Percentiles rank a stretch among this genome's conserved stretches.
These are phyloP conservation scores for Paramecium pentaurelia DNA, from an alignment of 73 alveolate genomes.

Conservation along the genomic window DNA sequence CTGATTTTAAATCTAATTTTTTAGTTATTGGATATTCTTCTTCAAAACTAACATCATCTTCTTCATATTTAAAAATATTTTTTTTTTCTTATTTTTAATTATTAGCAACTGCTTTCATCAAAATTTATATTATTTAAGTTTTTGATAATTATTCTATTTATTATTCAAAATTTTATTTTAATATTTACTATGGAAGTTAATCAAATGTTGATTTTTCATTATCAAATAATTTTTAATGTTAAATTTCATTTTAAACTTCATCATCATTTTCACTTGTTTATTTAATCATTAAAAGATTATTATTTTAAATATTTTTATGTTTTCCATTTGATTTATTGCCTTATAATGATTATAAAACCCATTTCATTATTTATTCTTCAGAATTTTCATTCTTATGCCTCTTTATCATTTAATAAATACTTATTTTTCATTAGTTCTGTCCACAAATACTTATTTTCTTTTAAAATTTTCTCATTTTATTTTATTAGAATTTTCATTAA, in stretches of 20 bases:
- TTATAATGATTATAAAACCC: not conserved
- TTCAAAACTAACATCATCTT: conserved; percentile 16
- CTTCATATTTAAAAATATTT: not conserved
- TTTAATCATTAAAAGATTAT: not conserved
- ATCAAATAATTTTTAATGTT: not conserved
- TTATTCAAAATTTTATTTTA: not conserved
- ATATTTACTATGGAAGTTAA: not conserved
- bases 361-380: not conserved
- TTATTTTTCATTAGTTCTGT: conserved; percentile 43
- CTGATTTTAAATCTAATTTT: not conserved
- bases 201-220: not conserved
- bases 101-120: not conserved
- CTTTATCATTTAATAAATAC: not conserved
- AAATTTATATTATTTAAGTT: not conserved
- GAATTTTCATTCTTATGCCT: not conserved
- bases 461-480: not conserved
- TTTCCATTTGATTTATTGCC: not conserved
- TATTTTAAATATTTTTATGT: not conserved
- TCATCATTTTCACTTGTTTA: not conserved
- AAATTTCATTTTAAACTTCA: not conserved
- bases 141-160: not conserved
- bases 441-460: conserved; percentile 43
- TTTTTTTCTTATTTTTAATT: not conserved
- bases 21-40: conserved; percentile 28
- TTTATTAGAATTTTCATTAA: conserved; percentile 7